Evolutionary conservation across 1,284 basidiomycete species (phyloP).

Genomic region (Heterobasidion parviporum): DNA sequence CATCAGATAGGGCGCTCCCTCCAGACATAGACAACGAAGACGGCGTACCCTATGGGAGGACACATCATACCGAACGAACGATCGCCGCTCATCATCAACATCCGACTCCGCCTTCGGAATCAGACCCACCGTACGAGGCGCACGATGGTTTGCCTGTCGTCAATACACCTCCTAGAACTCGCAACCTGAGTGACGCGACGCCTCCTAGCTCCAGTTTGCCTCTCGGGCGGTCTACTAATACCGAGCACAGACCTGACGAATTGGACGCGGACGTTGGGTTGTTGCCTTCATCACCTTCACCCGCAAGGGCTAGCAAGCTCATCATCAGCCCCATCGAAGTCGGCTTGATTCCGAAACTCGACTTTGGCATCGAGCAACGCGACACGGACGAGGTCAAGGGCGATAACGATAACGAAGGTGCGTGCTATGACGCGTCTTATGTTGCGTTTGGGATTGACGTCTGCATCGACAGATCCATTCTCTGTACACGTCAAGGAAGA

Average conservation of each 20-base stretch:
- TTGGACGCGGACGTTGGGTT: slow-evolving; percentile 37
- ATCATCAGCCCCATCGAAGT: slow-evolving; percentile 9
- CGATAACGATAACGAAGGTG: background rate
- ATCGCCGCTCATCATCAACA: slow-evolving; percentile 14
- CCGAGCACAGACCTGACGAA: slow-evolving; percentile 33
- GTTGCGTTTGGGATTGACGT: background rate
- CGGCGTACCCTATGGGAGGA: slow-evolving; percentile 60
- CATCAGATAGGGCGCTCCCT: slow-evolving; percentile 14
- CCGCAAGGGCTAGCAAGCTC: slow-evolving; percentile 29
- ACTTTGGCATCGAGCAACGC: slow-evolving; percentile 17
- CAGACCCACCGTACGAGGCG: background rate
- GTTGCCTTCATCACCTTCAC: slow-evolving; percentile 58
- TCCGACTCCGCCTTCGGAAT: slow-evolving; percentile 7
- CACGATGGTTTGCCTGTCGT: slow-evolving; percentile 1
- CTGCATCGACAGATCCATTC: slow-evolving; percentile 16
- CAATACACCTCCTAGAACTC: slow-evolving; percentile 9
- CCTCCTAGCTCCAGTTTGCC: slow-evolving; percentile 15
- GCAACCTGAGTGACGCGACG: background rate
- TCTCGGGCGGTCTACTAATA: slow-evolving; percentile 39
- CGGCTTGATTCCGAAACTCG: slow-evolving; percentile 37
- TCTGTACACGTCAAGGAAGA: slow-evolving; percentile 18
- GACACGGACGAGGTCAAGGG: background rate
- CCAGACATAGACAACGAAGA: slow-evolving; percentile 44
- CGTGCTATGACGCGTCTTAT: background rate
- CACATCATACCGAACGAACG: slow-evolving; percentile 50